Evolutionary conservation across 306 rosid genomes (phyloP).

Genomic region (Malus domestica): DNA sequence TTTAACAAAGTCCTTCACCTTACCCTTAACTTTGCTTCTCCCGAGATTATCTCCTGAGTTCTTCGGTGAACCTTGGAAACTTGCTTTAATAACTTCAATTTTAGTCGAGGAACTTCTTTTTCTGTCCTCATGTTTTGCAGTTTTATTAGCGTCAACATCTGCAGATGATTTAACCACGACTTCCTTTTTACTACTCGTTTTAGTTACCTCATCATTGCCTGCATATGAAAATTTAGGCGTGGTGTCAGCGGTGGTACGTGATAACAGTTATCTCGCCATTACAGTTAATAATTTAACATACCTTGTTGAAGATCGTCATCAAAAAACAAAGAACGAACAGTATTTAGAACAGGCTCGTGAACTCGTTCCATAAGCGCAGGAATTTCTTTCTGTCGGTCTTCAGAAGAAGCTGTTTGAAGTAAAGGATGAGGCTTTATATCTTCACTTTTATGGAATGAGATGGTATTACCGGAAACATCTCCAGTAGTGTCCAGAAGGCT

Average conservation of each 20-base stretch:
- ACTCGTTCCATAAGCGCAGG: constrained; percentile 12
- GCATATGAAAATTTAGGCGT: constrained; percentile 8
- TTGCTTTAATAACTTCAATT: constrained; percentile 30
- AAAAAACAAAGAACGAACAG: constrained; percentile 28
- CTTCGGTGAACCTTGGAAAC: constrained; percentile 30
- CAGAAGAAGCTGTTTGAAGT: constrained; percentile 13
- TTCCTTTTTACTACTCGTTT: constrained; percentile 21
- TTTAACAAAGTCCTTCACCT: constrained; percentile 71
- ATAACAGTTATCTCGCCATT: neutral
- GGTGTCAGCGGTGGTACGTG: constrained; percentile 3
- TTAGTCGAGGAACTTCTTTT: constrained; percentile 21
- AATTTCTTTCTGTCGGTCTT: constrained; percentile 19
- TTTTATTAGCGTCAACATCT: constrained; percentile 22
- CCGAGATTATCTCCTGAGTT: constrained; percentile 33
- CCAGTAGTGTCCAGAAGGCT: constrained; percentile 15
- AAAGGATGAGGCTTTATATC: constrained; percentile 27
- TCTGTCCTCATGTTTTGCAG: constrained; percentile 31
- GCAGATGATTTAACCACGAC: constrained; percentile 25
- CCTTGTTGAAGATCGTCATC: constrained; percentile 38
- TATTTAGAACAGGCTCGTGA: constrained; percentile 28
- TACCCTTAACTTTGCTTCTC: constrained; percentile 50
- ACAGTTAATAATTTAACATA: constrained; percentile 18
- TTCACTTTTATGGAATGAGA: constrained; percentile 8
- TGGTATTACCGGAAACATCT: constrained; percentile 15
- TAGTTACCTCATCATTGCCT: constrained; percentile 29